Percentiles rank a stretch among this genome's conserved stretches.
phyloP scores from a whole-genome alignment of 495 filamentous ascomycete genomes.

The Eremomyces bilateralis region DNA sequence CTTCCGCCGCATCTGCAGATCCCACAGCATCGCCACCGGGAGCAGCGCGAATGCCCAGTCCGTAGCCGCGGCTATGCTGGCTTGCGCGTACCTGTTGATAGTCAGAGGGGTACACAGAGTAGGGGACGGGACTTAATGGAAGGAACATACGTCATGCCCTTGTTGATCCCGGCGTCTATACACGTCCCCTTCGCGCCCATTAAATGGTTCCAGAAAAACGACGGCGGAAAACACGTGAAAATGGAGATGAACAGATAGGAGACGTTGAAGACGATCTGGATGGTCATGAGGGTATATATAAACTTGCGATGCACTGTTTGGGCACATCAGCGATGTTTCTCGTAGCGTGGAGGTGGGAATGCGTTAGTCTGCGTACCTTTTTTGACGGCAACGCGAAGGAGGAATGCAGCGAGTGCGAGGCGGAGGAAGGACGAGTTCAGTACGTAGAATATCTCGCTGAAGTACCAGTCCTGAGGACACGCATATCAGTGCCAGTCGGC shows the following conservation, averaged over 20 bases:
- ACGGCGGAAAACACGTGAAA: slow-evolving; percentile 8
- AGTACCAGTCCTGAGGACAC: too few relatives aligned
- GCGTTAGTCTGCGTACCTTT: slow-evolving; percentile 1
- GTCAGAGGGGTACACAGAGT: too few relatives aligned
- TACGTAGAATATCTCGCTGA: neutral
- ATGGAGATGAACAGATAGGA: slow-evolving; percentile 9
- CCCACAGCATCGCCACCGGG: neutral
- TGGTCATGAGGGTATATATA: slow-evolving; percentile 2
- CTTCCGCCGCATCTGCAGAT: neutral
- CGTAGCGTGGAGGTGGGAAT: neutral
- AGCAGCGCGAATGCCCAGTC: neutral
- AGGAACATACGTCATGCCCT: neutral
- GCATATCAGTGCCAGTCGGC: too few relatives aligned
- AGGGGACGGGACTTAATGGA: too few relatives aligned
- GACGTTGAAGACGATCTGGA: slow-evolving; percentile 5
- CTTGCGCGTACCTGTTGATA: neutral
- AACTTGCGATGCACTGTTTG: neutral
- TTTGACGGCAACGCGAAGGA: slow-evolving; percentile 9
- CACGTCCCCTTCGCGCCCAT: slow-evolving; percentile 2
- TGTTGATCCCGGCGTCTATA: slow-evolving; percentile 1
- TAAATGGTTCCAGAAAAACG: slow-evolving; percentile 7
- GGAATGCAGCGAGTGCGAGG: slow-evolving; percentile 1
- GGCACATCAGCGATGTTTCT: too few relatives aligned
- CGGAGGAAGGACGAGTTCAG: neutral
- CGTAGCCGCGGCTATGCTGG: neutral